Base-by-base conservation (phyloP, 129 eudicot species). In the Escallonia herrerae region DNA sequence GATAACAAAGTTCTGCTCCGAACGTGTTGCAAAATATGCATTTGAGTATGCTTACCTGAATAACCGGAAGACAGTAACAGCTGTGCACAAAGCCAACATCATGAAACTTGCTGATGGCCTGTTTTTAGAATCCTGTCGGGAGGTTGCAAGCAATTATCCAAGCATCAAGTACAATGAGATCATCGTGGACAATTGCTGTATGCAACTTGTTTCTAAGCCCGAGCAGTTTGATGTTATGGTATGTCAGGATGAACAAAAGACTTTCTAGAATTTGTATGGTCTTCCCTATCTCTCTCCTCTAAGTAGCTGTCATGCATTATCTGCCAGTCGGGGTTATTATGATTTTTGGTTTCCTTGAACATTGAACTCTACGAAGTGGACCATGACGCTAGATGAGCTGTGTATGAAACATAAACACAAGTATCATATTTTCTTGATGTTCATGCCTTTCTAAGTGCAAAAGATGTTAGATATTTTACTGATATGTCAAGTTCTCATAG, bases 141-240 rank as follows among this genome's bases (percentile, higher is more conserved):
- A 91, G 79, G 76, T 91, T 64, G 95, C 97, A 15, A 83, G 82
- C 83, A 81, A 72, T 58, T 91, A 91, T 68, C 96, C 97, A 11
- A 72, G 90, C 58, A 87, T 91, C 47, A 76, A 91, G 70, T 91
- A 91, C 80, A 83, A 85, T 72, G 97, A 91, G 79, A 85, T 91
- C 67, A 91, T 91, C 53, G 96, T 91, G 46, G 97, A 91, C 76
- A 91, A 91, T 72, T 91, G 97, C 83, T 87, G 94, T 81, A 91
- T 91, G 97, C 97, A 91, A 72, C 97, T 91, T 62, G 97, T 91
- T 71, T 78, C 95, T 43, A 91, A 87, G 75, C 95, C 97, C 5
- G 97, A 91, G 79, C 97, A 87, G 56, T 91, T 91, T 79, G 96
- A 91, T 68, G 96, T 91, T 63, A 91, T 91, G 97, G 97, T 87